Percentiles rank a stretch among this genome's conserved stretches.
These are phyloP conservation scores for Solanum dulcamara DNA, from an alignment of 257 asterid genomes.

Conservation along the genomic window DNA sequence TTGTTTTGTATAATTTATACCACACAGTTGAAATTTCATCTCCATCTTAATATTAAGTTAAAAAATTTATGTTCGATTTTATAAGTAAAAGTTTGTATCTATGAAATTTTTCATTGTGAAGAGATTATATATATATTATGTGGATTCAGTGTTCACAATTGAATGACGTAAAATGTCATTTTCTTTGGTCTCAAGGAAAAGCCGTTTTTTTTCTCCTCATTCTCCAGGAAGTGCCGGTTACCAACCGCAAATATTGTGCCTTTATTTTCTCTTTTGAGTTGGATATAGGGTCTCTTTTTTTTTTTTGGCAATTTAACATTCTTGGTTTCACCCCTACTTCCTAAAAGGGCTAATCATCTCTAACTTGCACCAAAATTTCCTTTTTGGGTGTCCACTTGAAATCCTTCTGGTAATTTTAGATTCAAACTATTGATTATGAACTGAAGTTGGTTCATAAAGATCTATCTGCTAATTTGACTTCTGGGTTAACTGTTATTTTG, in stretches of 20 bases:
- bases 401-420: background rate
- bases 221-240: background rate
- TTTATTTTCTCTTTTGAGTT: background rate
- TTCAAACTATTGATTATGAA: background rate
- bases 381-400: background rate
- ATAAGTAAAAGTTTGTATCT: background rate
- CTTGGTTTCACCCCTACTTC: background rate
- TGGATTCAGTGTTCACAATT: background rate
- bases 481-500: background rate
- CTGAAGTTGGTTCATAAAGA: background rate
- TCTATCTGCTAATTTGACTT: background rate
- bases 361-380: background rate
- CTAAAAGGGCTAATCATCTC: background rate
- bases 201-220: background rate
- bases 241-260: background rate
- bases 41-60: no score
- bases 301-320: background rate
- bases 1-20: no score
- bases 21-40: no score
- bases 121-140: background rate
- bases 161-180: background rate
- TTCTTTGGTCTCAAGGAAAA: background rate
- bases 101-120: no score
- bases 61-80: fast-evolving
- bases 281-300: background rate